These are phyloP conservation scores for Phytopythium aichiense DNA, from an alignment of 352 stramenopile species.

Conservation along the genomic window DNA sequence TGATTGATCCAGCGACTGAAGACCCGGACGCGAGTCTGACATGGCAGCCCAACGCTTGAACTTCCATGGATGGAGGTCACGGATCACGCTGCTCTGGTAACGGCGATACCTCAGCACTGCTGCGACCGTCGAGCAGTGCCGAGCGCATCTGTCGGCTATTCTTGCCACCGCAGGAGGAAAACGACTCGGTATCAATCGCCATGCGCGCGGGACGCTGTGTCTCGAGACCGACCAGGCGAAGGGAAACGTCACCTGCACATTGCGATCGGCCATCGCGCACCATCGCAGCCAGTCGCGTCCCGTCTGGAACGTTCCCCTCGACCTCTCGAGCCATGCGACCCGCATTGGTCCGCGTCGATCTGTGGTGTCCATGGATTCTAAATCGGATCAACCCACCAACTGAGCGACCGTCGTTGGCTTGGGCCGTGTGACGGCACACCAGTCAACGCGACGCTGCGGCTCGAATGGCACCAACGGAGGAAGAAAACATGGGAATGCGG, in stretches of 20 bases:
- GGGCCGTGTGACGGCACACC: not conserved
- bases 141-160: not conserved
- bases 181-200: not conserved
- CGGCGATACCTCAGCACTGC: not conserved
- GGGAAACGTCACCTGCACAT: not conserved
- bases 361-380: not conserved
- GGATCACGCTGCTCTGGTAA: not conserved
- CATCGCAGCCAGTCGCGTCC: conserved; percentile 8
- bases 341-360: not conserved
- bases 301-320: conserved; percentile 10
- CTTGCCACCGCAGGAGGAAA: not conserved
- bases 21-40: not conserved
- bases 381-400: not conserved
- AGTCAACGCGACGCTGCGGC: not conserved
- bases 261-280: conserved; percentile 5
- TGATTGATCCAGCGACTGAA: not conserved
- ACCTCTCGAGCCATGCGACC: not conserved
- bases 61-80: not conserved
- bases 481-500: conserved; percentile 1
- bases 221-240: not conserved
- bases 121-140: not conserved
- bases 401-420: not conserved
- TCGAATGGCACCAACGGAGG: not conserved
- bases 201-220: not conserved
- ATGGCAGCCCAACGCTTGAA: not conserved